phyloP scores from a whole-genome alignment of 371 early-diverging fungal genomes.

The Mortierella sp. region DNA sequence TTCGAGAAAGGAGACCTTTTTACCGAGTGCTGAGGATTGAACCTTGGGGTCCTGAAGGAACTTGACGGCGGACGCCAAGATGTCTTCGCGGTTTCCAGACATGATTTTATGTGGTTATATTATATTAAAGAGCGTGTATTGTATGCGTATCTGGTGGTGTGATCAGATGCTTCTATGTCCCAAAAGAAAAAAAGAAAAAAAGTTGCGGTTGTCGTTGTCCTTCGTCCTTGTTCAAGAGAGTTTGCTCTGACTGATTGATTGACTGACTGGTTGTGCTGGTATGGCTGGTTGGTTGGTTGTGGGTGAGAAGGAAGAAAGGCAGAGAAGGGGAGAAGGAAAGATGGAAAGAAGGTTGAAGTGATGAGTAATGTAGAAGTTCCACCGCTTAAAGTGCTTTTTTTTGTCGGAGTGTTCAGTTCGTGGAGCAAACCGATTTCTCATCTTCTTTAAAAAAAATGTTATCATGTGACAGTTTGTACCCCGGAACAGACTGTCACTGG shows the following conservation, averaged over 20 bases:
- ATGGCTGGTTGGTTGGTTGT: not conserved
- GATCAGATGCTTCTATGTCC: not conserved
- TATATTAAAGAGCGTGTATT: not conserved
- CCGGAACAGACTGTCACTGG: constrained; percentile 11
- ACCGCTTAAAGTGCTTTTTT: not conserved
- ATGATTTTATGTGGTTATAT: constrained; percentile 16
- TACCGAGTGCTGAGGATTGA: constrained; percentile 86
- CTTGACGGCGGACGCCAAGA: constrained; percentile 88
- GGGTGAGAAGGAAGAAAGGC: not conserved
- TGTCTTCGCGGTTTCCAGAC: constrained; percentile 78
- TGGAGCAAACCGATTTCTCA: not conserved
- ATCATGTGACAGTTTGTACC: constrained; percentile 19
- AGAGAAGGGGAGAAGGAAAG: not conserved
- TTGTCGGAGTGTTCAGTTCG: constrained; percentile 1
- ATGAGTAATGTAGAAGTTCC: not conserved
- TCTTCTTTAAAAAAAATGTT: not conserved
- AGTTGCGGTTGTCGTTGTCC: no score
- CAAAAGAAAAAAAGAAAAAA: no score
- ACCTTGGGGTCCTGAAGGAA: constrained; percentile 96
- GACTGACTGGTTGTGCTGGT: no score
- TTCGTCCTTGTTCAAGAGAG: no score
- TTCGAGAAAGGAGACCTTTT: constrained; percentile 94
- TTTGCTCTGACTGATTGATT: no score
- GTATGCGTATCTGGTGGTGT: not conserved
- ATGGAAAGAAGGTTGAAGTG: not conserved